phyloP scores from a whole-genome alignment of 495 filamentous ascomycete genomes.

The Penicillium soppii region DNA sequence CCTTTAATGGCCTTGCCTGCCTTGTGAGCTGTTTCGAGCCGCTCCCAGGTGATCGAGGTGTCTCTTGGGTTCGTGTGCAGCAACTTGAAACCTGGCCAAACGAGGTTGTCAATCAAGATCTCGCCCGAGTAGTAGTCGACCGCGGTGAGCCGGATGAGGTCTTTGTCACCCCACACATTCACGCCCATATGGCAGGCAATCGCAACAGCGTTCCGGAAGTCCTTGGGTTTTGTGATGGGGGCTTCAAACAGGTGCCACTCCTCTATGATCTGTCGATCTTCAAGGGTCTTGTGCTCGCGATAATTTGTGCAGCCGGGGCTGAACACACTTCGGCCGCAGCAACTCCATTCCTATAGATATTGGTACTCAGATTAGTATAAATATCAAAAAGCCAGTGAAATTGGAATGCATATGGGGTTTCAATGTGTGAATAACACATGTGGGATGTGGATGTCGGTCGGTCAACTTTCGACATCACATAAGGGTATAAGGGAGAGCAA shows the following conservation, averaged over 20 bases:
- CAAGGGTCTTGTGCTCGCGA: neutral
- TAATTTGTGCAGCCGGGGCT: neutral
- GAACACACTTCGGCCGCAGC: neutral
- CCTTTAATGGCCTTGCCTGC: constrained; percentile 20
- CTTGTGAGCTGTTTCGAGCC: constrained; percentile 20
- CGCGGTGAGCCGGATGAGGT: constrained; percentile 42
- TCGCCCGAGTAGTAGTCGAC: constrained; percentile 46
- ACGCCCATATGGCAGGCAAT: constrained; percentile 54
- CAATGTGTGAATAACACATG: no score
- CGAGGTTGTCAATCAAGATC: constrained; percentile 41
- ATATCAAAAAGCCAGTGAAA: no score
- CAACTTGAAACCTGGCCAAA: constrained; percentile 36
- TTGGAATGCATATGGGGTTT: no score
- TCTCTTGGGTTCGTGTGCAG: constrained; percentile 37
- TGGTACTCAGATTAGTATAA: neutral
- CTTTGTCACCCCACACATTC: constrained; percentile 19
- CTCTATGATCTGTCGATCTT: neutral
- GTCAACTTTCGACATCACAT: no score
- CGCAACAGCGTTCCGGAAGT: constrained; percentile 29
- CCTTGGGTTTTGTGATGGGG: neutral
- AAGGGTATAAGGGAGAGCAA: no score
- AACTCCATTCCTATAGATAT: neutral
- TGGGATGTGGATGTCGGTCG: no score
- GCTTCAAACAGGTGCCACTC: neutral
- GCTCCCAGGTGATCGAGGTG: constrained; percentile 31